A percentile compares a stretch with the other conserved stretches of the same genome.
These are phyloP conservation scores for Pezicula neosporulosa DNA, from an alignment of 2,329 filamentous ascomycete genomes.

Conservation along the genomic window DNA sequence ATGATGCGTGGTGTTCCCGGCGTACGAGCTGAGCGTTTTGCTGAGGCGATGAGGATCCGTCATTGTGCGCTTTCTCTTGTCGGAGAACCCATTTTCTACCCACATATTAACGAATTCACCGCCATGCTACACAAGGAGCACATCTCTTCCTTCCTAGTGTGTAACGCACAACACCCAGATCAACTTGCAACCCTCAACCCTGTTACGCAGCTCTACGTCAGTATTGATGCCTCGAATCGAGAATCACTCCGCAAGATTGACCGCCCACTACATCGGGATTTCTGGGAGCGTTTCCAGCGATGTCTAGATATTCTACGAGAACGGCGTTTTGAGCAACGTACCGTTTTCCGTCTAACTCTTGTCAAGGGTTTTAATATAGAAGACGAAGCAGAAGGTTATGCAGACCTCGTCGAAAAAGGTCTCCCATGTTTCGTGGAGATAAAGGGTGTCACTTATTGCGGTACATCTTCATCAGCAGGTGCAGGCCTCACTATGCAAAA, in stretches of 20 bases:
- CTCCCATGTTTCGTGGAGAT: slow-evolving; percentile 92
- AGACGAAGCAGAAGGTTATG: slow-evolving; percentile 87
- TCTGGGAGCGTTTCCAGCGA: slow-evolving; percentile 92
- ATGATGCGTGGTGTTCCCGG: slow-evolving; percentile 94
- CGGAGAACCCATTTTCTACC: slow-evolving; percentile 98
- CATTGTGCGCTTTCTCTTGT: slow-evolving; percentile 92
- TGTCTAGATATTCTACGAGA: slow-evolving; percentile 87
- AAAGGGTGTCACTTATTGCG: slow-evolving; percentile 96
- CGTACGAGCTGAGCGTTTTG: slow-evolving; percentile 85
- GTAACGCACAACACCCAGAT: slow-evolving; percentile 94
- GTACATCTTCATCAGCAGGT: slow-evolving; percentile 78
- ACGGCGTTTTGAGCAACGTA: slow-evolving; percentile 80
- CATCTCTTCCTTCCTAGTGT: slow-evolving; percentile 93
- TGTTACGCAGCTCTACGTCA: slow-evolving; percentile 94
- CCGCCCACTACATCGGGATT: slow-evolving; percentile 88
- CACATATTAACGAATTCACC: slow-evolving; percentile 91
- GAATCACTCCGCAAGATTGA: slow-evolving; percentile 88
- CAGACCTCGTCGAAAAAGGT: slow-evolving; percentile 79
- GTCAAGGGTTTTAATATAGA: slow-evolving; percentile 99
- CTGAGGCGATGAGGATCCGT: slow-evolving; percentile 87
- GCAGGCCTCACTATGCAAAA: slow-evolving; percentile 96
- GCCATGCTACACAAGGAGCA: slow-evolving; percentile 77
- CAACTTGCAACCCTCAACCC: slow-evolving; percentile 78
- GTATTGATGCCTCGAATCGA: slow-evolving; percentile 89
- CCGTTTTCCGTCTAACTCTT: slow-evolving; percentile 90